Evolutionary conservation across 2,329 filamentous ascomycete genomes (phyloP).

Genomic region (Botrytis elliptica): DNA sequence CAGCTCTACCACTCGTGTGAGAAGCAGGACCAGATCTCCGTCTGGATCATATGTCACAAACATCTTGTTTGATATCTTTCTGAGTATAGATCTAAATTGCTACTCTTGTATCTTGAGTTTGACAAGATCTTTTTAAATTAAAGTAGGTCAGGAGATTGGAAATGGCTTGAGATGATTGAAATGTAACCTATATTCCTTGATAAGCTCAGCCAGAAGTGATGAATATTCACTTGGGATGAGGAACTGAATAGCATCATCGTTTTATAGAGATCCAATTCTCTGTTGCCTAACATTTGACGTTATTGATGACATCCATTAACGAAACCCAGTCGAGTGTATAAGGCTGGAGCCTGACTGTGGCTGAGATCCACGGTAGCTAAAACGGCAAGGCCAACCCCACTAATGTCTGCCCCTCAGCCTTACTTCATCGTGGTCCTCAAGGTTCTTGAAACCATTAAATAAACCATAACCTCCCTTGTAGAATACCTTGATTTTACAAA

Average conservation of each 20-base stretch:
- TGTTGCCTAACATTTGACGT: not conserved
- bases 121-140: not conserved
- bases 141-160: not conserved
- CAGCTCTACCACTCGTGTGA: not conserved
- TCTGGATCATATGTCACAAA: conserved; percentile 4
- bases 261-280: not conserved
- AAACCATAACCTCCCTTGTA: not conserved
- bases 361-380: not conserved
- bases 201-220: not conserved
- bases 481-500: not conserved
- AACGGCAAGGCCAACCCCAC: conserved; percentile 4
- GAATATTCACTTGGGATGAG: not conserved
- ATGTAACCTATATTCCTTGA: not conserved
- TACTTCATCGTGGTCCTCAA: conserved; percentile 6
- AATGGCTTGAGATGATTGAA: not conserved
- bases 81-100: not conserved
- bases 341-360: conserved; percentile 5
- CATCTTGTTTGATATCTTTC: not conserved
- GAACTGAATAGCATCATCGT: not conserved
- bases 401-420: conserved; percentile 17
- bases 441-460: not conserved
- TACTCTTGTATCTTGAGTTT: not conserved
- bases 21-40: conserved; percentile 15
- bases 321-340: not conserved
- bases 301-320: not conserved